These are phyloP conservation scores for Globisporangium mamillatum DNA, from an alignment of 352 stramenopile genomes.

Conservation along the genomic window DNA sequence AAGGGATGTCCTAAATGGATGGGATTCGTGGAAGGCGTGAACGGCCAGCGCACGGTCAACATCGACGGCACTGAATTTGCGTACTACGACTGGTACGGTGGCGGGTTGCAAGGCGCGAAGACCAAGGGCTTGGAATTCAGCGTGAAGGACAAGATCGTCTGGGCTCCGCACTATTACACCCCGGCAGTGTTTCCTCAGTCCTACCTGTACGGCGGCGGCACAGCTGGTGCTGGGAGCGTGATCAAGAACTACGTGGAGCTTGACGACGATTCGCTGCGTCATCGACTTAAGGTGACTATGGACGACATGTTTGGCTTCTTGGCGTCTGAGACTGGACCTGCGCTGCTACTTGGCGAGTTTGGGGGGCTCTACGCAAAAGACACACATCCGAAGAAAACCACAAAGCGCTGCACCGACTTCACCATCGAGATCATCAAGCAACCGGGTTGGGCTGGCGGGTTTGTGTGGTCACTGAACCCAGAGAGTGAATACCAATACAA, in stretches of 20 bases:
- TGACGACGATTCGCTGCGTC: conserved; percentile 22
- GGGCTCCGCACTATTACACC: conserved; percentile 39
- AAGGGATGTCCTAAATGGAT: conserved; percentile 35
- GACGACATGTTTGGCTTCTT: conserved; percentile 45
- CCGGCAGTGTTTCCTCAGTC: conserved; percentile 30
- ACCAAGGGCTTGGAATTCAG: conserved; percentile 20
- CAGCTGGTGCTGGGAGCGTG: neutral
- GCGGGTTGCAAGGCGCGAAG: conserved; percentile 30
- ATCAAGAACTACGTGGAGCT: conserved; percentile 31
- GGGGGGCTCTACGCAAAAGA: conserved; percentile 32
- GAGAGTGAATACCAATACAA: conserved; percentile 44
- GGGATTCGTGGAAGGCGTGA: conserved; percentile 39
- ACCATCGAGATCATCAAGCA: conserved; percentile 32
- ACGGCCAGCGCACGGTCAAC: conserved; percentile 21
- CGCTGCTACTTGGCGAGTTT: conserved; percentile 35
- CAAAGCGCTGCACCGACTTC: conserved; percentile 30
- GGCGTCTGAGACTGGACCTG: conserved; percentile 20
- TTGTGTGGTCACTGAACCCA: conserved; percentile 36
- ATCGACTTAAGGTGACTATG: conserved; percentile 26
- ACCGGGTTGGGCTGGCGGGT: conserved; percentile 31
- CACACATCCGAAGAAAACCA: conserved; percentile 28
- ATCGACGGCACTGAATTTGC: conserved; percentile 27
- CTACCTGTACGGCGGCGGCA: conserved; percentile 30
- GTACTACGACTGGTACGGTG: conserved; percentile 45
- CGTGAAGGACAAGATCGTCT: conserved; percentile 31